Base-by-base conservation (phyloP, 129 eudicot species). In the Escallonia herrerae region DNA sequence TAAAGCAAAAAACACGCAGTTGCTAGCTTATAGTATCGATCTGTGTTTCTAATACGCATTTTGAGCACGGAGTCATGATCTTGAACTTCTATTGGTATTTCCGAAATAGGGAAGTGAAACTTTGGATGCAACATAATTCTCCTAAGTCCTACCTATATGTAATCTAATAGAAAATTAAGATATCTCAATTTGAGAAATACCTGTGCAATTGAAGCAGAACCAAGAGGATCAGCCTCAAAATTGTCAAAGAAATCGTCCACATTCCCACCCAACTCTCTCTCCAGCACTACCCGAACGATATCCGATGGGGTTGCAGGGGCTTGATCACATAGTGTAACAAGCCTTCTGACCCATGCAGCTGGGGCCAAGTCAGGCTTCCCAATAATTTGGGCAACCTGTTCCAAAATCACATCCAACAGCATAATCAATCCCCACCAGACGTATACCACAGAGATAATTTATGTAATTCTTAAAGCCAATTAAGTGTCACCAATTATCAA, bases 141-240 rank as follows among this genome's bases (percentile, higher is more conserved):
- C 33, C 33, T 22, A 0, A 22, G 33, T 0, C 33, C 33, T 22
- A 22, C 33, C 1, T 22, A 22, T 22, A 22, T 22, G 33, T 22
- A 22, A 22, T 22, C 33, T 22, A 1, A 0, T 22, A 22, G 0
- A 0, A 1, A 22, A 22, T 22, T 22, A 22, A 22, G 33, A 22
- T 22, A 22, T 1, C 1, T 22, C 33, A 22, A 22, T 22, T 22
- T 22, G 33, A 22, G 39, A 37, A 43, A 40, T 69, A 93, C 98
- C 98, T 93, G 98, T 60, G 98, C 98, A 72, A 93, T 88, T 57
- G 98, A 93, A 60, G 98, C 98, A 44, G 98, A 93, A 37, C 98
- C 98, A 15, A 93, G 91, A 45, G 95, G 96, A 45, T 75, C 73
- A 67, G 63, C 54, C 57, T 93, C 96, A 63, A 93, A 83, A 60